Base-by-base conservation (phyloP, 768 basidiomycete genomes). In the Lyophyllum shimeji region DNA sequence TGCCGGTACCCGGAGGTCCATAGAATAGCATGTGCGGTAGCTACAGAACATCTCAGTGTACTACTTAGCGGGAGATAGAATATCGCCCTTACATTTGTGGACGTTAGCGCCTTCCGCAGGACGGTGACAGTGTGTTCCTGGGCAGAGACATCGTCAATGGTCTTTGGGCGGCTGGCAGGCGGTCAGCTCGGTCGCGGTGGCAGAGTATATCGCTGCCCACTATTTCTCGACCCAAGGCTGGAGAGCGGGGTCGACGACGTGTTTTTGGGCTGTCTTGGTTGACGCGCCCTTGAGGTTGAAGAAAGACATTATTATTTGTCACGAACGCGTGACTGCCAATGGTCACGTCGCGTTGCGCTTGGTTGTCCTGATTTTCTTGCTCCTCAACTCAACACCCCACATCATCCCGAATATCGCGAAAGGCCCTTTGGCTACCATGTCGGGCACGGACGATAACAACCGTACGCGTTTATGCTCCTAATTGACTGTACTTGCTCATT, bases 191-290 rank as follows among this genome's bases (percentile, higher is more conserved):
- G 7, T 27, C 20, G 46, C 12, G 45, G 46, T 33, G 44, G 44
- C 24, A 24, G 6, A 7, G 12, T n/a, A 40, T 29, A 1, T 39
- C n/a, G n/a, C 7, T 13, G 31, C 84, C 48, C 40, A 95, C 95
- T 98, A 99, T 83, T 98, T 98, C 75, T 99, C 97, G 0, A 99
- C 95, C 97, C 97, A 99, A 58, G 97, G 94, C 67, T 94, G 92
- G 37, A 84, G 69, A 20, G 75, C 77, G 12, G 84, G 84, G 53
- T 85, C 84, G 9, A 78, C 71, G 1, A 65, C 58, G 52, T 82
- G 82, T 61, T 81, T 78, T 60, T 71, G 64, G 27, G 73, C 56
- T 46, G 73, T 48, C 65, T 77, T 81, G 50, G 61, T 71, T 9
- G 76, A 70, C 29, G 76, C 70, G 46, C 71, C 65, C 64, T 80